Conservation (phyloP, 768 basidiomycete species). For the Lactarius pseudohatsudake region DNA sequence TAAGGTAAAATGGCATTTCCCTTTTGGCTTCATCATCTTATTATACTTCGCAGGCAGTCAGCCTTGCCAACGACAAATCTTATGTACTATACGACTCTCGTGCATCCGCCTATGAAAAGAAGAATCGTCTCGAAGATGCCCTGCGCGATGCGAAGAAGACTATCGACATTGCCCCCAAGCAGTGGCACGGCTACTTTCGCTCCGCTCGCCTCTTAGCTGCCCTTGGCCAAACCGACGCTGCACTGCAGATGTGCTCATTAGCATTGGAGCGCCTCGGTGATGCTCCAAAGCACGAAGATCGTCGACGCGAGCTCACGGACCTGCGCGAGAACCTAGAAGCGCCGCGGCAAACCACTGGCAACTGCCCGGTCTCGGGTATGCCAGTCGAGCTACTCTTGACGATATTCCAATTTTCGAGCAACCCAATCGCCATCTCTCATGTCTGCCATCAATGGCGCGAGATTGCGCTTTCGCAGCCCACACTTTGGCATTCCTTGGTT, state of each 20-base stretch:
- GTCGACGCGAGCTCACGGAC: conserved; percentile 35
- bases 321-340: conserved; percentile 11
- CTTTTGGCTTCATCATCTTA: neutral
- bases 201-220: conserved; percentile 66
- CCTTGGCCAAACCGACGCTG: conserved; percentile 49
- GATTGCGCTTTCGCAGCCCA: conserved; percentile 50
- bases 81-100: conserved; percentile 67
- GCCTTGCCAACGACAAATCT: conserved; percentile 6
- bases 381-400: conserved; percentile 67
- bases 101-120: conserved; percentile 65
- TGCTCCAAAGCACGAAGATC: conserved; percentile 42
- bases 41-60: conserved; percentile 12
- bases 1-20: conserved; percentile 3
- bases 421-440: conserved; percentile 49
- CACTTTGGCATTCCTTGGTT: conserved; percentile 62
- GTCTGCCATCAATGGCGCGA: conserved; percentile 66
- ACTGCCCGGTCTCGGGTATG: conserved; percentile 38
- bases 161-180: conserved; percentile 61
- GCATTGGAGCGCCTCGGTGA: conserved; percentile 53
- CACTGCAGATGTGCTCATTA: conserved; percentile 57
- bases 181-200: conserved; percentile 77
- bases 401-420: conserved; percentile 50
- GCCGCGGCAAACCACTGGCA: neutral
- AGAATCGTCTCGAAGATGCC: conserved; percentile 61
- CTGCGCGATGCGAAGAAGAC: conserved; percentile 65